phyloP scores from a whole-genome alignment of 257 asterid genomes.

The Jasminum sambac region DNA sequence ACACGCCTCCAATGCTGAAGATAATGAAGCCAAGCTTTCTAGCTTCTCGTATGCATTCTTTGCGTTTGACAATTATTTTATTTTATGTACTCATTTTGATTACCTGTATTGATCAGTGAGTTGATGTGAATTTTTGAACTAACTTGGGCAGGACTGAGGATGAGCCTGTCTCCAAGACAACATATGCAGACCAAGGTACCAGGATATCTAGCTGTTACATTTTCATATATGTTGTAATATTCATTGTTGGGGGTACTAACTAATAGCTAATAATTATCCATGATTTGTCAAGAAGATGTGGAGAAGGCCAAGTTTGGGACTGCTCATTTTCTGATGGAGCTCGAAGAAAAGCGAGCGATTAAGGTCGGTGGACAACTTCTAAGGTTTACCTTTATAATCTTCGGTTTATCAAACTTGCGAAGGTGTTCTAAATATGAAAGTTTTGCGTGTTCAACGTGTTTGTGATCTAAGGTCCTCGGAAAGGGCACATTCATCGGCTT shows the following conservation, averaged over 20 bases:
- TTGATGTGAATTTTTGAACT: constrained; percentile 4
- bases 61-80: background rate
- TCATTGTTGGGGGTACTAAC: background rate
- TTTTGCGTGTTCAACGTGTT: background rate
- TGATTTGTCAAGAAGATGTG: constrained; percentile 29
- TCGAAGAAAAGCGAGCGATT: constrained; percentile 72
- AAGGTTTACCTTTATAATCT: background rate
- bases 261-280: background rate
- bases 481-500: constrained; percentile 75
- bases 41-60: constrained; percentile 41
- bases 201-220: background rate
- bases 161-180: constrained; percentile 29
- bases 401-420: background rate
- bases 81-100: background rate
- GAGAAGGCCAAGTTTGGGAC: constrained; percentile 87
- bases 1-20: constrained; percentile 78
- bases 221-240: background rate
- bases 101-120: background rate
- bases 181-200: constrained; percentile 34
- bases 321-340: constrained; percentile 71
- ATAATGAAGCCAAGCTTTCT: constrained; percentile 67
- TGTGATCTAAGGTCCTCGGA: constrained; percentile 65
- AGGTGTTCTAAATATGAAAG: background rate
- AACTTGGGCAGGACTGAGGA: constrained; percentile 38
- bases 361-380: constrained; percentile 53